phyloP scores from a whole-genome alignment of 1,139 yeast genomes.

The Diutina catenulata region DNA sequence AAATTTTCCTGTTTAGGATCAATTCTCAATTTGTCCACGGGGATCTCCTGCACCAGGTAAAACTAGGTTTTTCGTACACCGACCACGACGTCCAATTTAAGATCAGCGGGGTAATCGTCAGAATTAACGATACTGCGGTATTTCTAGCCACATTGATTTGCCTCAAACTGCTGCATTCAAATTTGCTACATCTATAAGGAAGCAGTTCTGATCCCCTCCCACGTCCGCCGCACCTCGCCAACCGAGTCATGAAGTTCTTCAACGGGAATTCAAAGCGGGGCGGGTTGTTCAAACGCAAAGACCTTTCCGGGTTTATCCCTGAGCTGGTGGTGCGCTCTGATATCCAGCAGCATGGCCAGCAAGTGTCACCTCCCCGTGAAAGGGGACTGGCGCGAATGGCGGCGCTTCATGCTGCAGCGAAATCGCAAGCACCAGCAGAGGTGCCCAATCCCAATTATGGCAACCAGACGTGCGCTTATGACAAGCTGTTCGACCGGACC shows the following conservation, averaged over 20 bases:
- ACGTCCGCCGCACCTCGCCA: not conserved
- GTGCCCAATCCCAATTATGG: not conserved
- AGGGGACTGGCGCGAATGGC: not conserved
- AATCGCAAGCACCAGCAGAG: not conserved
- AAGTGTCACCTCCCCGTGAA: not conserved
- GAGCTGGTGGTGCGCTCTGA: constrained; percentile 5
- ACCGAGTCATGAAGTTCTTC: too few species aligned
- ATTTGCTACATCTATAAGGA: too few species aligned
- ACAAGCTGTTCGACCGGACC: not conserved
- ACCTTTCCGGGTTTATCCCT: constrained; percentile 5
- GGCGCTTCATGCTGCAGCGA: not conserved
- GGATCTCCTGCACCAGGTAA: too few species aligned
- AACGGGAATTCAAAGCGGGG: constrained; percentile 3
- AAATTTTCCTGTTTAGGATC: too few species aligned
- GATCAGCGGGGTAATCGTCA: not conserved
- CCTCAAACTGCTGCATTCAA: too few species aligned
- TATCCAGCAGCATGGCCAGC: constrained; percentile 2
- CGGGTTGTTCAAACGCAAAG: constrained; percentile 4
- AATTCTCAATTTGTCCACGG: too few species aligned
- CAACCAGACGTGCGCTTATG: not conserved
- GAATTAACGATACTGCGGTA: not conserved
- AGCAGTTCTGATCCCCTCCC: not conserved
- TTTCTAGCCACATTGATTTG: not conserved
- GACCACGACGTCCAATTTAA: not conserved
- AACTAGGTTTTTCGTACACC: not conserved